These are phyloP conservation scores for Ophiosphaerella korrae DNA, from an alignment of 2,329 filamentous ascomycete genomes.

Conservation along the genomic window DNA sequence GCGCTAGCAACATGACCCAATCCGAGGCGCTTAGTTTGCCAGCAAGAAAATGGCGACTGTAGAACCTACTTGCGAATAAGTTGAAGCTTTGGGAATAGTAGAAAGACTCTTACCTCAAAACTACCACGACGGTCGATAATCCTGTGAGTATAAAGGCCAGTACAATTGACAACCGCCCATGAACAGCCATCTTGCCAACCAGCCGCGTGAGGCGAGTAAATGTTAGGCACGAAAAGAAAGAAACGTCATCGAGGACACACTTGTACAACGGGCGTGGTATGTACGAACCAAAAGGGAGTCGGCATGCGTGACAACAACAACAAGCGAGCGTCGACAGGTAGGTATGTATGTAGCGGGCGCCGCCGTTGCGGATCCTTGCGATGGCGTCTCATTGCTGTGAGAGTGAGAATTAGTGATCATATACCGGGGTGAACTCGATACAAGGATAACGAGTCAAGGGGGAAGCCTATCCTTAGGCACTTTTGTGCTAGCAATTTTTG, in stretches of 20 bases:
- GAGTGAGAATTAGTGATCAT: conserved; percentile 1
- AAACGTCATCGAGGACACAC: conserved; percentile 3
- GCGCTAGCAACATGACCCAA: conserved; percentile 35
- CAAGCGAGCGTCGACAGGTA: not conserved
- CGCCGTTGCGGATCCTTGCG: not conserved
- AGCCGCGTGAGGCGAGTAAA: not conserved
- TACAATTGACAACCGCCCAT: conserved; percentile 28
- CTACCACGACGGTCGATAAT: conserved; percentile 36
- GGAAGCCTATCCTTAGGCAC: conserved; percentile 5
- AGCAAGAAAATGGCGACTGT: conserved; percentile 33
- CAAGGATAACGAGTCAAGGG: conserved; percentile 23
- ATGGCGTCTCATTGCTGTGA: not conserved
- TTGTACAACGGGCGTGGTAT: conserved; percentile 10
- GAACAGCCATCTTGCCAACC: conserved; percentile 20
- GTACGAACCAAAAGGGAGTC: not conserved
- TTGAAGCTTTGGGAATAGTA: not conserved
- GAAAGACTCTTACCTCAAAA: conserved; percentile 27
- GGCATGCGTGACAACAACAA: not conserved
- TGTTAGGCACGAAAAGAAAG: not conserved
- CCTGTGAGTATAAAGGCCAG: conserved; percentile 34
- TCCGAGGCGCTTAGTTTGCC: conserved; percentile 34
- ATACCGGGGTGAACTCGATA: conserved; percentile 2
- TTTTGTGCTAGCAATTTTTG: conserved; percentile 5
- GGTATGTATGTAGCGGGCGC: not conserved
- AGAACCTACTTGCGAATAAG: conserved; percentile 30